These are phyloP conservation scores for Pseudocercospora macadamiae DNA, from an alignment of 2,329 filamentous ascomycete species.

Conservation along the genomic window DNA sequence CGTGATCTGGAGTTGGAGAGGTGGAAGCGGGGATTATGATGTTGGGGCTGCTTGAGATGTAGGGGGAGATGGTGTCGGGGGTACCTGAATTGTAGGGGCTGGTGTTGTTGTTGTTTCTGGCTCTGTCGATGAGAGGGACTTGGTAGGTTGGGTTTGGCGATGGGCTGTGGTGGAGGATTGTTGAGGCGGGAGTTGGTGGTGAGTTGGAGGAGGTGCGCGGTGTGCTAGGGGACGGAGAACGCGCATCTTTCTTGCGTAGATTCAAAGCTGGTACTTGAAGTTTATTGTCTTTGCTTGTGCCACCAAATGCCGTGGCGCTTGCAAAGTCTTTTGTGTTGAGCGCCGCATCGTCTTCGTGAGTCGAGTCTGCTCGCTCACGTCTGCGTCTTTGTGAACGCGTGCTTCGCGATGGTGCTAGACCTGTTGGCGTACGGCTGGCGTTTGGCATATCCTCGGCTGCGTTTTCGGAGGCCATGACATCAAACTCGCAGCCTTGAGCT, in stretches of 20 bases:
- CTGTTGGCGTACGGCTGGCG: background rate
- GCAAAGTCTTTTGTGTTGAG: slow-evolving; percentile 13
- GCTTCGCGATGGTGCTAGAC: background rate
- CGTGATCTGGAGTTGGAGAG: background rate
- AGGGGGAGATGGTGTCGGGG: too few relatives aligned
- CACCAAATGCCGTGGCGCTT: background rate
- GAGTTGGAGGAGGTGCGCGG: background rate
- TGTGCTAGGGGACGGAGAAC: background rate
- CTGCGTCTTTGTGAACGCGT: slow-evolving; percentile 11
- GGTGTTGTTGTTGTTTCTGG: background rate
- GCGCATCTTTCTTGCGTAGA: slow-evolving; percentile 3
- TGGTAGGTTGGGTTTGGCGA: background rate
- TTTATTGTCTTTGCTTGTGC: background rate
- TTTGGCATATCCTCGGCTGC: background rate
- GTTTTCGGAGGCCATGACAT: slow-evolving; percentile 8
- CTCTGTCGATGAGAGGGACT: background rate
- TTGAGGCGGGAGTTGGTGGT: background rate
- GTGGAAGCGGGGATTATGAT: background rate
- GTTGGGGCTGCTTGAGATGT: background rate
- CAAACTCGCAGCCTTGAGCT: slow-evolving; percentile 7
- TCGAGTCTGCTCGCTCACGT: slow-evolving; percentile 14
- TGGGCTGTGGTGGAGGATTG: background rate
- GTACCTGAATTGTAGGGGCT: background rate
- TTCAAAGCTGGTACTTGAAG: slow-evolving; percentile 7
- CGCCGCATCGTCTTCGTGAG: slow-evolving; percentile 8